phyloP scores from a whole-genome alignment of 1,139 yeast species.

The Debaryomyces nepalensis region DNA sequence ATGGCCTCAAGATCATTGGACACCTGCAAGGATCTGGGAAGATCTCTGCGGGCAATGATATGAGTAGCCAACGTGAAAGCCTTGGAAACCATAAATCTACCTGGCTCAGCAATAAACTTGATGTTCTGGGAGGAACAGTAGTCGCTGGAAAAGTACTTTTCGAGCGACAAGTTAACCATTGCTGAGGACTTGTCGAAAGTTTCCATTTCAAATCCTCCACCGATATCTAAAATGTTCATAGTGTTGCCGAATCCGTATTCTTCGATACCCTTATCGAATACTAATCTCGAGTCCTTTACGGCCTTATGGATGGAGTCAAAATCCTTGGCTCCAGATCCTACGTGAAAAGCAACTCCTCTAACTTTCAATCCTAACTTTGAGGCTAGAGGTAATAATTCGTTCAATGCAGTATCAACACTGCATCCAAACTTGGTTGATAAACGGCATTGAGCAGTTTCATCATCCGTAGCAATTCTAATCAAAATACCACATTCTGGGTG shows the following conservation, averaged over 20 bases:
- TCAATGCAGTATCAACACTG: conserved; percentile 55
- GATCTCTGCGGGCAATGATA: conserved; percentile 78
- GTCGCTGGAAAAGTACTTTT: conserved; percentile 57
- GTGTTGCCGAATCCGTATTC: conserved; percentile 43
- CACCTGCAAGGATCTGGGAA: conserved; percentile 23
- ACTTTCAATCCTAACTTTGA: conserved; percentile 63
- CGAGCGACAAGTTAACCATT: conserved; percentile 61
- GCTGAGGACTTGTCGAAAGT: conserved; percentile 66
- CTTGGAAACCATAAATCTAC: conserved; percentile 84
- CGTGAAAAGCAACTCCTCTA: conserved; percentile 91
- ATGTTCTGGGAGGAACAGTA: conserved; percentile 39
- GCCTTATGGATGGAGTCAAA: conserved; percentile 71
- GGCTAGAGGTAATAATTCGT: conserved; percentile 64
- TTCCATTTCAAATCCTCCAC: conserved; percentile 87
- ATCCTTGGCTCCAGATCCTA: conserved; percentile 92
- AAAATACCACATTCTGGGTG: conserved; percentile 75
- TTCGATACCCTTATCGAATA: conserved; percentile 64
- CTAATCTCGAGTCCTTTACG: conserved; percentile 65
- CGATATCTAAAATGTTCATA: conserved; percentile 74
- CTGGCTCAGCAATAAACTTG: conserved; percentile 87
- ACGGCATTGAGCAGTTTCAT: conserved; percentile 84
- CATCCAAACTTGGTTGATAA: conserved; percentile 92
- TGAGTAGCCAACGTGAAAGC: conserved; percentile 87
- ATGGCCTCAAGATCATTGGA: conserved; percentile 35
- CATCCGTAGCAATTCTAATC: conserved; percentile 88